These are phyloP conservation scores for Parachaetomium inaequale DNA, from an alignment of 495 filamentous ascomycete genomes.

Conservation along the genomic window DNA sequence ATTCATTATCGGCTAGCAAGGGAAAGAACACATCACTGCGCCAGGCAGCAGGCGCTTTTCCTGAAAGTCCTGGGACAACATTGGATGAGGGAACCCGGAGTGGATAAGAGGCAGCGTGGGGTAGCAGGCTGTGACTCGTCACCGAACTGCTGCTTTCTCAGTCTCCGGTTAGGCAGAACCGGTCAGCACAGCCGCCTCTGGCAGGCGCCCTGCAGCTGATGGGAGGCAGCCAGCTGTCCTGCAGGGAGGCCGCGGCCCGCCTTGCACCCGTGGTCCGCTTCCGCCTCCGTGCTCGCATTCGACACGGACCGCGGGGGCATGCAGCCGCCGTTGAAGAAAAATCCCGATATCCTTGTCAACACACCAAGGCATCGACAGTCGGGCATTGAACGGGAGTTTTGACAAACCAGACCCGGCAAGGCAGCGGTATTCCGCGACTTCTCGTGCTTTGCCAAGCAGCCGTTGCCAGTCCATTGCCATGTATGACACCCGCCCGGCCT, in stretches of 20 bases:
- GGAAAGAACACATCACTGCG: background rate
- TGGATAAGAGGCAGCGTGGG: background rate
- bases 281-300: background rate
- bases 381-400: background rate
- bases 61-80: background rate
- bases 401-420: background rate
- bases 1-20: background rate
- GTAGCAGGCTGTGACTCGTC: background rate
- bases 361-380: background rate
- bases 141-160: background rate
- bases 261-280: background rate
- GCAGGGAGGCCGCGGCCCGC: too few species aligned
- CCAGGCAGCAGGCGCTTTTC: background rate
- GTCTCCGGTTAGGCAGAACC: background rate
- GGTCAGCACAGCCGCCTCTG: conserved; percentile 3
- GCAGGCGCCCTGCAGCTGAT: background rate
- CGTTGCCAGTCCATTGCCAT: background rate
- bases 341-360: background rate
- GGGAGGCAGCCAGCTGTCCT: background rate
- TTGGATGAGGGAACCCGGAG: background rate
- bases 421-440: background rate
- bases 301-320: background rate
- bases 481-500: background rate
- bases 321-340: too few species aligned
- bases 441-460: background rate